phyloP scores from a whole-genome alignment of 495 filamentous ascomycete species.

The Recurvomyces mirabilis region DNA sequence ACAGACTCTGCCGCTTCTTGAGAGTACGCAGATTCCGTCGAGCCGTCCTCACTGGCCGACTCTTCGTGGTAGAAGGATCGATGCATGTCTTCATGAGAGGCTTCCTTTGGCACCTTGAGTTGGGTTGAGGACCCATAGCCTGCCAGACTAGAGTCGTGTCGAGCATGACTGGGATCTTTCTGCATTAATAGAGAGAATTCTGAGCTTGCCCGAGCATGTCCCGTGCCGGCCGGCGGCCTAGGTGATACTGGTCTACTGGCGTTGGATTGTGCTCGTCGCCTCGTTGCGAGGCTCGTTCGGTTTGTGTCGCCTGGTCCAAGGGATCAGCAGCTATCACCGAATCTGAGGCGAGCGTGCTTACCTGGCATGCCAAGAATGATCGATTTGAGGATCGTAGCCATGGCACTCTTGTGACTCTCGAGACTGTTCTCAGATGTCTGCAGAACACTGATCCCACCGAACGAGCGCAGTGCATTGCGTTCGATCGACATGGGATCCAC shows the following conservation, averaged over 20 bases:
- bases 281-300: conserved; percentile 4
- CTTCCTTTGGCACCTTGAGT: conserved; percentile 2
- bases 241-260: conserved; percentile 26
- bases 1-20: too few relatives aligned
- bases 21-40: conserved; percentile 15
- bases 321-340: background rate
- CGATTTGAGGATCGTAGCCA: conserved; percentile 61
- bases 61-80: conserved; percentile 27
- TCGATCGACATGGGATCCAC: conserved; percentile 51
- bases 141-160: conserved; percentile 20
- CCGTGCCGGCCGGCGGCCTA: conserved; percentile 19
- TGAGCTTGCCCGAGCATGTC: conserved; percentile 31
- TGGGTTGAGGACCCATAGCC: conserved; percentile 10
- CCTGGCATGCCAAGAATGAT: conserved; percentile 38
- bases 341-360: conserved; percentile 23
- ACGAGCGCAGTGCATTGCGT: conserved; percentile 37
- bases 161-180: conserved; percentile 18
- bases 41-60: conserved; percentile 25
- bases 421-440: conserved; percentile 59
- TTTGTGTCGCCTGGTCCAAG: conserved; percentile 2
- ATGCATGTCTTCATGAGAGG: conserved; percentile 12
- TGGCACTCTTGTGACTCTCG: conserved; percentile 64
- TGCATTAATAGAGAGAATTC: conserved; percentile 26
- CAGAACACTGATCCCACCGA: conserved; percentile 55
- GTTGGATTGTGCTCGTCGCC: conserved; percentile 30